Evolutionary conservation across 2,329 filamentous ascomycete species (phyloP).

Genomic region (Arthrinium puccinioides): DNA sequence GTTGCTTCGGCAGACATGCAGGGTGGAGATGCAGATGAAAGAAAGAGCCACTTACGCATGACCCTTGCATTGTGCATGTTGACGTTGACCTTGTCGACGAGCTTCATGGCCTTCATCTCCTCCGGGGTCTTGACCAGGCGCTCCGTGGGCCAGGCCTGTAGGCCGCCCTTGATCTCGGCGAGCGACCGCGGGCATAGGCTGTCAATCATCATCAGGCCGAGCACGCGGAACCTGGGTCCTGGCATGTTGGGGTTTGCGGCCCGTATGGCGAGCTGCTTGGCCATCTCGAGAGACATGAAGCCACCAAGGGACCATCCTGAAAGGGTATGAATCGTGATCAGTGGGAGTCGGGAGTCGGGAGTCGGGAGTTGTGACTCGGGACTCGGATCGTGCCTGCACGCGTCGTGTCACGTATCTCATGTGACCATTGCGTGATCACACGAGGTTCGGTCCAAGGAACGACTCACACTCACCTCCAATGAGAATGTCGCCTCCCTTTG

Average conservation of each 20-base stretch:
- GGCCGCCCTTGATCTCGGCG: conserved; percentile 8
- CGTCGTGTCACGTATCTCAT: too few species aligned
- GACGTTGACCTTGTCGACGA: conserved; percentile 21
- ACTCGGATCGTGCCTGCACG: too few species aligned
- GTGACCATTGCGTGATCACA: too few species aligned
- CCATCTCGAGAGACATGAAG: conserved; percentile 42
- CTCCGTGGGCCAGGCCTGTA: conserved; percentile 13
- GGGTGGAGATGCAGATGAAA: too few species aligned
- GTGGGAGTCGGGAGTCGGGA: too few species aligned
- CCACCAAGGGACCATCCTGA: conserved; percentile 49
- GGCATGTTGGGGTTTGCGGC: conserved; percentile 18
- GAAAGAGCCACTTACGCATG: too few species aligned
- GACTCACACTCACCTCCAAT: conserved; percentile 32
- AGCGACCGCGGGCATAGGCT: conserved; percentile 31
- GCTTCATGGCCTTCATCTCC: conserved; percentile 19
- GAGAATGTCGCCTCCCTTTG: conserved; percentile 31
- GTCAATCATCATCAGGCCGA: conserved; percentile 47
- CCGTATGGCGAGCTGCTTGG: conserved; percentile 33
- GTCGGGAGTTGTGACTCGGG: too few species aligned
- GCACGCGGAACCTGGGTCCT: conserved; percentile 26
- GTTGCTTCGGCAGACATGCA: too few species aligned
- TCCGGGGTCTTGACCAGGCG: conserved; percentile 17
- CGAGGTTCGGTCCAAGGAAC: too few species aligned
- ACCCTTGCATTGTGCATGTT: conserved; percentile 24
- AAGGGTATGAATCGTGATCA: too few species aligned